Percentiles rank a stretch among this genome's conserved stretches.
Evolutionary conservation across 2,329 filamentous ascomycete genomes (phyloP).

Genomic region (Parastagonospora avenae): DNA sequence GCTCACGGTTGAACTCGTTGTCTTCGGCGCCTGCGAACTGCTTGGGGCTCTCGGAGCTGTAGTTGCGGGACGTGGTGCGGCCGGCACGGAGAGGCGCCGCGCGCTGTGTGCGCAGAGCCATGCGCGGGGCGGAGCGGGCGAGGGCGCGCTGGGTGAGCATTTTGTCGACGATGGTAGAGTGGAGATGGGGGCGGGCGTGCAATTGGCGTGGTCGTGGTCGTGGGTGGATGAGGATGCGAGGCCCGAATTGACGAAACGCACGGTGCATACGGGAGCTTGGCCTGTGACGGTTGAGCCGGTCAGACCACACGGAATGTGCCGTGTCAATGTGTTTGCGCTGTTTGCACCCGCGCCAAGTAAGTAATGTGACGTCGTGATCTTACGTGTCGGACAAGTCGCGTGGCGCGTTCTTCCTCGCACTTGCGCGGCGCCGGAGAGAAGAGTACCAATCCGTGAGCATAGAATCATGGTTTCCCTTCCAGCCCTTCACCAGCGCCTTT

Average conservation of each 20-base stretch:
- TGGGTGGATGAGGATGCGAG: slow-evolving; percentile 26
- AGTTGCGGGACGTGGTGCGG: slow-evolving; percentile 59
- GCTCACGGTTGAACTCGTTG: slow-evolving; percentile 93
- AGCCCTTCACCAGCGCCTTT: slow-evolving; percentile 7
- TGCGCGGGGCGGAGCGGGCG: slow-evolving; percentile 57
- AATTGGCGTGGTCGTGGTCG: slow-evolving; percentile 26
- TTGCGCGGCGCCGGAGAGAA: not conserved
- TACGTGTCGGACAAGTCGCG: slow-evolving; percentile 14
- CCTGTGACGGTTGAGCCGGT: slow-evolving; percentile 12
- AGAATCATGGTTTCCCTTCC: slow-evolving; percentile 8
- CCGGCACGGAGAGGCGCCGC: slow-evolving; percentile 64
- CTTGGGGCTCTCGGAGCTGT: slow-evolving; percentile 66
- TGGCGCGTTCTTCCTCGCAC: slow-evolving; percentile 15
- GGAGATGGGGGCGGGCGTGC: slow-evolving; percentile 27
- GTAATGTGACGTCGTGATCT: slow-evolving; percentile 33
- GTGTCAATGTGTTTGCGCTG: slow-evolving; percentile 22
- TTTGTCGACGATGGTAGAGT: slow-evolving; percentile 29
- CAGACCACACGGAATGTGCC: slow-evolving; percentile 22
- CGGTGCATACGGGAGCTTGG: slow-evolving; percentile 20
- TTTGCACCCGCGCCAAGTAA: slow-evolving; percentile 20
- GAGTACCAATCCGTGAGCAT: not conserved
- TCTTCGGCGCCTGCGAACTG: slow-evolving; percentile 68
- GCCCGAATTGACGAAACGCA: slow-evolving; percentile 29
- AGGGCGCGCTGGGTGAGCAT: slow-evolving; percentile 44
- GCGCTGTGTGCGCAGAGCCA: slow-evolving; percentile 58